Base-by-base conservation (phyloP, 2,329 filamentous ascomycete species). In the Alternaria sp. region DNA sequence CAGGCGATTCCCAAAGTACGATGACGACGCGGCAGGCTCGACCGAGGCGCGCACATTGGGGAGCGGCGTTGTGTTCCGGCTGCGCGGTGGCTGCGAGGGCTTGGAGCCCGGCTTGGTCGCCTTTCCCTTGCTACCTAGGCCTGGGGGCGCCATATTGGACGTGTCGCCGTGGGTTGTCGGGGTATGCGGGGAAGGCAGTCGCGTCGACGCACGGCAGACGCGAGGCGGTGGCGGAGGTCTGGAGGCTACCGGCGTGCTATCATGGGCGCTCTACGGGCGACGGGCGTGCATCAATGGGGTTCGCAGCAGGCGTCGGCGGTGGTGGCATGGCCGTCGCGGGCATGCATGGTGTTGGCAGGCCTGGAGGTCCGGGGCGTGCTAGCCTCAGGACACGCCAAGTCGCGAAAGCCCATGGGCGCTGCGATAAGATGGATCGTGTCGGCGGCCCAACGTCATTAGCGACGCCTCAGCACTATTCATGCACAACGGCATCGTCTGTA, bases 41-140 rank as follows among this genome's bases (percentile, higher is more conserved):
- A 77, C 67, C 69, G 84, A 79, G 71, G 85, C 73, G 82, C 85
- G 75, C 78, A 85, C 70, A 79, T 82, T 73, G 79, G 87, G 85
- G 73, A 87, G 86, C 36, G 92, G 92, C 15, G 92, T 95, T 36
- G 91, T 92, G 79, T 93, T 94, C 75, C 92, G 90, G 77, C 91
- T 93, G 65, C 88, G 85, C 15, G 76, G 74, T 15, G 72, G 61
- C 51, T 68, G 73, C 11, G 71, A 67, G 21, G 71, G 68, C 66
- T 76, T 78, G 10, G 72, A 73, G 49, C 69, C 68, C 2, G 71
- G 73, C 67, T 84, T 87, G 61, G 56, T 50, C 19, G 83, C 84
- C 81, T 92, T 92, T 82, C 72, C 79, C 65, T 81, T 81, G 71
- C 74, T 77, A 67, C 77, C 77, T 57, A 77, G 73, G 57, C 61